Percentiles rank a stretch among this genome's conserved stretches.
These are phyloP conservation scores for Cucumis cinereus DNA, from an alignment of 306 rosid genomes.

Conservation along the genomic window DNA sequence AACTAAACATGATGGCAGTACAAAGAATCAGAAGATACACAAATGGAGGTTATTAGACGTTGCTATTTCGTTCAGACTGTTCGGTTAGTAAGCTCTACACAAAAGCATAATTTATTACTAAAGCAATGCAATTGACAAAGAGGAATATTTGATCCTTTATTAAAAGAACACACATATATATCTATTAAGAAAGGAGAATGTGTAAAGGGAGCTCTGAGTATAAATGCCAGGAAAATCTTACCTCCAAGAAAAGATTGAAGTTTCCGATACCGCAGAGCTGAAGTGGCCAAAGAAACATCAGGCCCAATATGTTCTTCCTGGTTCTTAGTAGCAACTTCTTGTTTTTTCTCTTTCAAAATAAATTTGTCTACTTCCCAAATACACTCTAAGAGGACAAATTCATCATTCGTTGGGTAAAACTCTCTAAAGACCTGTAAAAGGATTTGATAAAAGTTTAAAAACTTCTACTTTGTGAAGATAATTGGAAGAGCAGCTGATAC, in stretches of 20 bases:
- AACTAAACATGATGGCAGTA: not conserved
- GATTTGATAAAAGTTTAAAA: not conserved
- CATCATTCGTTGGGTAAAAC: slow-evolving; percentile 49
- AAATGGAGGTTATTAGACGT: not conserved
- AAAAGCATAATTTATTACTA: not conserved
- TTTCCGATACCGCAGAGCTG: slow-evolving; percentile 38
- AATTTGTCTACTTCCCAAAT: slow-evolving; percentile 63
- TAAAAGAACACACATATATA: not conserved
- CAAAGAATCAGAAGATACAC: not conserved
- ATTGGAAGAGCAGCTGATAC: not conserved
- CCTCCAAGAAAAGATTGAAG: slow-evolving; percentile 46
- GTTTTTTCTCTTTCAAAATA: slow-evolving; percentile 38
- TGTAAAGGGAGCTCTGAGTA: not conserved
- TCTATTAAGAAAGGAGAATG: not conserved
- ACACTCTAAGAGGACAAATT: slow-evolving; percentile 46
- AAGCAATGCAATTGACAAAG: not conserved
- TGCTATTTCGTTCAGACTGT: not conserved
- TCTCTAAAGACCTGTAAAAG: slow-evolving; percentile 26
- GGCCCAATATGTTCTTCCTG: slow-evolving; percentile 26
- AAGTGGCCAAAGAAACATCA: slow-evolving; percentile 17
- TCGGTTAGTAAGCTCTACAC: not conserved
- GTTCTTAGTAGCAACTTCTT: slow-evolving; percentile 21
- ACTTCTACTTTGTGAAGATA: not conserved
- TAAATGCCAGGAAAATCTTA: slow-evolving; percentile 15
- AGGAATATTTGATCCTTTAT: not conserved